Base-by-base conservation (phyloP, 164 flowering plant genomes). In the Buxus sempervirens region DNA sequence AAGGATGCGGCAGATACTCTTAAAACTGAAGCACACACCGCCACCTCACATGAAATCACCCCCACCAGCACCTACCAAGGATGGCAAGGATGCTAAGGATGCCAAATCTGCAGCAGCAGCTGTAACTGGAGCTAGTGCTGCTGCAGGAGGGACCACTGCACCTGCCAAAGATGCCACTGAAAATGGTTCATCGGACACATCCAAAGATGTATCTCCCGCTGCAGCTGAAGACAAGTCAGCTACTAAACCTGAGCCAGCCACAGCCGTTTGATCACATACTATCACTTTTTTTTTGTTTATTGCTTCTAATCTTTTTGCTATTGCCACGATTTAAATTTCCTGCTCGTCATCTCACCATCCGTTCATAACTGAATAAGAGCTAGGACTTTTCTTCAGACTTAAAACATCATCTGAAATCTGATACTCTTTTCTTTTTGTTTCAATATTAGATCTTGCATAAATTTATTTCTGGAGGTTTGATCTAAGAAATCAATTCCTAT, bases 31-130 rank as follows among this genome's bases (percentile, higher is more conserved):
- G 84, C 96, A 90, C 73, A 79, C 80, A 32, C 93, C 96, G 13
- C 96, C 97, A 62, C 88, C 95, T 68, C 98, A 93, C 77, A 90
- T 93, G 98, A 74, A 83, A 9, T 90, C 91, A 19, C 88, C 94
- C 9, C 91, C 94, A 9, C 95, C 91, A 49, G 62, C 84, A 19
- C 85, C 92, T 27, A 45, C 73, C 38, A 32, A 32, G 36, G 55
- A 72, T 25, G 66, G 60, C 3, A 72, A 72, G 23, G 73, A 73
- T 5, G 80, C 87, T 22, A 84, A 84, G 70, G 80, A 75, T 66
- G 86, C 69, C 13, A 81, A 85, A 70, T 83, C 74, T 60, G 75
- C 62, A 12, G 67, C 74, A 36, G 53, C 65, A 27, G 65, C 72
- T 58, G 72, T 71, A 24, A 71, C 78, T 20, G 82, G 69, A 68